Conservation (phyloP, 257 asterid genomes). For the Gentiana macrophylla region DNA sequence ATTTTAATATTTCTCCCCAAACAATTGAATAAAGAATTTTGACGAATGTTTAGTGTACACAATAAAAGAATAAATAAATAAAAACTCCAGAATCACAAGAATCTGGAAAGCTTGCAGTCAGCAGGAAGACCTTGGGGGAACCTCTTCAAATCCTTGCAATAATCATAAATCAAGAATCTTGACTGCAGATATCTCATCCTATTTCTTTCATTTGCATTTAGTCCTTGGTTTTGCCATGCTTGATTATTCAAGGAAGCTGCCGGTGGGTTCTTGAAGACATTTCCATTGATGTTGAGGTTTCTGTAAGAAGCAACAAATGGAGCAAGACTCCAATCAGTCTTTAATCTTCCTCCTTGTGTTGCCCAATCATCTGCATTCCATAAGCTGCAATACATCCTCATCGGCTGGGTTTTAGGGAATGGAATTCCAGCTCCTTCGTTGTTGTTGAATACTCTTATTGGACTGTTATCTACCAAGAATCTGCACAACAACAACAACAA, state of each 20-base stretch:
- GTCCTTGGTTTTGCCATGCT: constrained; percentile 38
- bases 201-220: constrained; percentile 31
- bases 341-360: constrained; percentile 54
- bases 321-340: constrained; percentile 50
- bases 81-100: neutral
- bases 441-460: constrained; percentile 55
- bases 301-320: constrained; percentile 39
- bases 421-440: constrained; percentile 27
- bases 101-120: constrained; percentile 11
- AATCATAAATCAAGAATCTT: constrained; percentile 10
- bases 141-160: constrained; percentile 8
- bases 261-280: neutral
- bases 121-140: constrained; percentile 12
- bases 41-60: no score
- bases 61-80: no score
- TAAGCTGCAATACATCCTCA: constrained; percentile 42
- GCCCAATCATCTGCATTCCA: constrained; percentile 71
- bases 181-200: constrained; percentile 10
- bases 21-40: no score
- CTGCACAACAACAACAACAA: constrained; percentile 21
- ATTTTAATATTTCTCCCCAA: no score
- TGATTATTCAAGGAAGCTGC: neutral
- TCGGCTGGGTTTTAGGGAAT: constrained; percentile 40
- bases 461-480: constrained; percentile 43
- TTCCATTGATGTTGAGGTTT: constrained; percentile 22